Evolutionary conservation across 2,329 filamentous ascomycete species (phyloP).

Genomic region (Aspergillus candidus): DNA sequence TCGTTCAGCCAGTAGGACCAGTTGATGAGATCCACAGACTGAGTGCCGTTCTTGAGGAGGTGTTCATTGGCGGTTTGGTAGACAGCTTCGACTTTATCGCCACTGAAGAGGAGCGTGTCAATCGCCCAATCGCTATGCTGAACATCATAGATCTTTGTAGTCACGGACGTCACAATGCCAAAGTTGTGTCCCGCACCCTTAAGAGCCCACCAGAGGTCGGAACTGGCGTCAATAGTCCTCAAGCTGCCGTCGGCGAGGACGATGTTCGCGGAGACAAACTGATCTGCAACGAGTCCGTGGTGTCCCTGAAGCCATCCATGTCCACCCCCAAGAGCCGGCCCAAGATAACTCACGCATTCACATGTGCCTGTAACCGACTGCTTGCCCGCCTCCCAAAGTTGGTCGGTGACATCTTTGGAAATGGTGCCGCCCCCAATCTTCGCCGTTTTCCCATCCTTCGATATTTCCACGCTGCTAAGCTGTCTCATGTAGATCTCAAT

Average conservation of each 20-base stretch:
- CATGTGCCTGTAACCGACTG: slow-evolving; percentile 49
- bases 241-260: slow-evolving; percentile 47
- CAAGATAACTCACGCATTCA: slow-evolving; percentile 46
- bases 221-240: slow-evolving; percentile 33
- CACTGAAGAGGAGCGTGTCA: slow-evolving; percentile 41
- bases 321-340: slow-evolving; percentile 53
- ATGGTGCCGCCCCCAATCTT: slow-evolving; percentile 45
- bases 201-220: slow-evolving; percentile 54
- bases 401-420: slow-evolving; percentile 43
- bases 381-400: slow-evolving; percentile 47
- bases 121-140: slow-evolving; percentile 33
- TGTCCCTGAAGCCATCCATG: slow-evolving; percentile 51
- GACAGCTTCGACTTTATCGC: slow-evolving; percentile 46
- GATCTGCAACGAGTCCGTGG: slow-evolving; percentile 50
- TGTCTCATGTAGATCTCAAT: slow-evolving; percentile 47
- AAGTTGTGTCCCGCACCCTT: slow-evolving; percentile 55
- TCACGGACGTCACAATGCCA: slow-evolving; percentile 49
- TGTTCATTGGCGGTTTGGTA: slow-evolving; percentile 45
- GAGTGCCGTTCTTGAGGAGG: slow-evolving; percentile 39
- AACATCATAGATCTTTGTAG: slow-evolving; percentile 44
- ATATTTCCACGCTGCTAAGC: slow-evolving; percentile 36
- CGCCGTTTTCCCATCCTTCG: slow-evolving; percentile 41
- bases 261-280: slow-evolving; percentile 48
- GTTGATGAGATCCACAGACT: slow-evolving; percentile 43
- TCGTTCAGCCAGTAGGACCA: slow-evolving; percentile 37